A percentile compares a stretch with the other conserved stretches of the same genome.
Evolutionary conservation across 768 basidiomycete genomes (phyloP).

Genomic region (Xerocomus spinulosus): DNA sequence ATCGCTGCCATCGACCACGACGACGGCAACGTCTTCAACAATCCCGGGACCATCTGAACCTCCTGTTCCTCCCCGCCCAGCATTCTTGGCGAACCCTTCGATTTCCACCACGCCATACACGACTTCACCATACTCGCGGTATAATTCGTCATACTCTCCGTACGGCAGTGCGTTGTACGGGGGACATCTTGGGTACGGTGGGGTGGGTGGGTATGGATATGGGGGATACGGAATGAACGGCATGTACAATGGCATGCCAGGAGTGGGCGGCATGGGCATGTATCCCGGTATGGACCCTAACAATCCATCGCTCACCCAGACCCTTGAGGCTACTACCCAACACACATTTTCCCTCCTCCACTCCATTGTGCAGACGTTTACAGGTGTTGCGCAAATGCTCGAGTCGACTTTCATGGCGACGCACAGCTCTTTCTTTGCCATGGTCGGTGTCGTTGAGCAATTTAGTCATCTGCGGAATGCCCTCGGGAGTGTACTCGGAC

Average conservation of each 20-base stretch:
- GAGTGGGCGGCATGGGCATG: conserved; percentile 39
- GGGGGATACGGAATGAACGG: conserved; percentile 51
- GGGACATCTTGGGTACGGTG: conserved; percentile 35
- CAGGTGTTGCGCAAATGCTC: conserved; percentile 94
- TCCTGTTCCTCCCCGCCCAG: conserved; percentile 60
- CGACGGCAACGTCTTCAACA: conserved; percentile 20
- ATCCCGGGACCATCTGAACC: conserved; percentile 32
- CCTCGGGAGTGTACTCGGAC: conserved; percentile 85
- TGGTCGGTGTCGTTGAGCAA: conserved; percentile 96
- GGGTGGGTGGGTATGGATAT: conserved; percentile 42
- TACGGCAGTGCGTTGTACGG: conserved; percentile 32
- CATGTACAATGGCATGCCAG: conserved; percentile 36
- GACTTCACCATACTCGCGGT: conserved; percentile 37
- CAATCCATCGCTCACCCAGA: conserved; percentile 71
- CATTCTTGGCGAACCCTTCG: conserved; percentile 42
- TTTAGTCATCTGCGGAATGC: conserved; percentile 88
- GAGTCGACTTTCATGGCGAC: conserved; percentile 98
- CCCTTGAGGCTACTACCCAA: conserved; percentile 84
- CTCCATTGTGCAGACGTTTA: conserved; percentile 92
- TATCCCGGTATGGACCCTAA: conserved; percentile 43
- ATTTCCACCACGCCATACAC: conserved; percentile 33
- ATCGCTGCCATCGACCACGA: conserved; percentile 16
- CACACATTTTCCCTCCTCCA: conserved; percentile 92
- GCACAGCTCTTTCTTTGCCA: conserved; percentile 91
- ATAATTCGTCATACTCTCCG: conserved; percentile 34